Evolutionary conservation across 208 protist species (phyloP), one percentile per base, ranked within the genome.

Genomic region (Leishmania mexicana): DNA sequence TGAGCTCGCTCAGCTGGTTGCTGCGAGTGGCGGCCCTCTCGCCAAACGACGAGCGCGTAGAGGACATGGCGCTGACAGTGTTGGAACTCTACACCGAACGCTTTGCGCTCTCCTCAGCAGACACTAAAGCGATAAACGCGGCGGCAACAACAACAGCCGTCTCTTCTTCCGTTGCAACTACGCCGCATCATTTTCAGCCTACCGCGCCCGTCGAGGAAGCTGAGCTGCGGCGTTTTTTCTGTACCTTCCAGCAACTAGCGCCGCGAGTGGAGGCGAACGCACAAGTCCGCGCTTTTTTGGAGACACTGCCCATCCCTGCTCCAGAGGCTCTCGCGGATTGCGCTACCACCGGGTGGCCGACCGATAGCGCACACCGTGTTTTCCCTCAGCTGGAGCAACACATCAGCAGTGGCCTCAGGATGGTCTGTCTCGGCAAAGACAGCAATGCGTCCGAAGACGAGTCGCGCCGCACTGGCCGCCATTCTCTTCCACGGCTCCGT

Each of bases 51-150:
- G 95, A 96, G 64, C 81, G 79, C 28, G 90, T 88, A 0, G 93
- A 92, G 78, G 93, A 98, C 76, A 95, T 98, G 93, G 92, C 88
- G 7, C 78, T 90, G 42, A 92, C 89, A 42, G 92, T 98, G 47
- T 80, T 90, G 79, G 91, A 96, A 58, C 82, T 85, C 31, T 98
- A 96, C 75, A 35, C 78, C 11, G 71, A 84, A 8, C 83, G 87
- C 40, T 93, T 91, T 70, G 81, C 81, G 28, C 70, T 54, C 17
- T 10, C n/a, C 1, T 45, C 17, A 75, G 79, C 53, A 70, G 53
- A 24, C 45, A 81, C 47, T 71, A 81, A 17, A 21, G 49, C 21
- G 81, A 79, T 60, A 81, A 54, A 24, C 24, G 28, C 8, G 40
- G 45, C 21, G 47, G 21, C 45, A 19, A 7, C 67, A 58, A 21